Evolutionary conservation across 108 stramenopile species (phyloP).

Genomic region (Mayamaea pseudoterrestris): DNA sequence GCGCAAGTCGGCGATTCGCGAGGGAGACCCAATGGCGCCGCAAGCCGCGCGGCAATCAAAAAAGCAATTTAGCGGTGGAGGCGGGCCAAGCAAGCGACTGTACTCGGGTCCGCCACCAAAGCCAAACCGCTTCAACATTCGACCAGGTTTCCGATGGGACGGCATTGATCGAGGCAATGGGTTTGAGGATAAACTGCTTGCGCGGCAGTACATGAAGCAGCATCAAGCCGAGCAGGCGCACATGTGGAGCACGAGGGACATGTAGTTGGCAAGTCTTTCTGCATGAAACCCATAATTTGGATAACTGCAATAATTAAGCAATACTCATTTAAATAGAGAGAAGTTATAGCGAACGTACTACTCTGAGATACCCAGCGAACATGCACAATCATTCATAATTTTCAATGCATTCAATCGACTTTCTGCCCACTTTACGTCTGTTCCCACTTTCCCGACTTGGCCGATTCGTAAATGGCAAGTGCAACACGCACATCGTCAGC

Average conservation of each 20-base stretch:
- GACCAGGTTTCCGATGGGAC: conserved; percentile 98
- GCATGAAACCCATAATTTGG: background rate
- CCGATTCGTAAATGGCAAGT: conserved; percentile 15
- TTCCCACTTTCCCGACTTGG: conserved; percentile 16
- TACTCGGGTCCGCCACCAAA: conserved; percentile 93
- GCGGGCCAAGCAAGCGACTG: conserved; percentile 23
- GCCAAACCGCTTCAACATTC: conserved; percentile 88
- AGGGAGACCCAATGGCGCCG: conserved; percentile 93
- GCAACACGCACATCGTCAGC: conserved; percentile 15
- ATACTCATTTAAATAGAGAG: too few relatives aligned
- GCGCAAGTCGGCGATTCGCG: conserved; percentile 53
- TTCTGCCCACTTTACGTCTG: too few relatives aligned
- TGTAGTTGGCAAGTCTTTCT: conserved; percentile 27
- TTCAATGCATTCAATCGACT: too few relatives aligned
- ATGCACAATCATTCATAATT: too few relatives aligned
- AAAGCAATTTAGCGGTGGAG: conserved; percentile 10
- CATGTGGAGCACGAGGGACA: conserved; percentile 62
- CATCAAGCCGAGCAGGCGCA: conserved; percentile 65
- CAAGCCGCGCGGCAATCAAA: conserved; percentile 37
- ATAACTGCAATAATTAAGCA: too few relatives aligned
- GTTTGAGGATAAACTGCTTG: conserved; percentile 82
- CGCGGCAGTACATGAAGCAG: conserved; percentile 24
- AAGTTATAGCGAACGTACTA: too few relatives aligned
- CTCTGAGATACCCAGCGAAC: too few relatives aligned
- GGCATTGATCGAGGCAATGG: conserved; percentile 94